A percentile compares a stretch with the other conserved stretches of the same genome.
These are phyloP conservation scores for Sherardia arvensis DNA, from an alignment of 257 asterid species.

Conservation along the genomic window DNA sequence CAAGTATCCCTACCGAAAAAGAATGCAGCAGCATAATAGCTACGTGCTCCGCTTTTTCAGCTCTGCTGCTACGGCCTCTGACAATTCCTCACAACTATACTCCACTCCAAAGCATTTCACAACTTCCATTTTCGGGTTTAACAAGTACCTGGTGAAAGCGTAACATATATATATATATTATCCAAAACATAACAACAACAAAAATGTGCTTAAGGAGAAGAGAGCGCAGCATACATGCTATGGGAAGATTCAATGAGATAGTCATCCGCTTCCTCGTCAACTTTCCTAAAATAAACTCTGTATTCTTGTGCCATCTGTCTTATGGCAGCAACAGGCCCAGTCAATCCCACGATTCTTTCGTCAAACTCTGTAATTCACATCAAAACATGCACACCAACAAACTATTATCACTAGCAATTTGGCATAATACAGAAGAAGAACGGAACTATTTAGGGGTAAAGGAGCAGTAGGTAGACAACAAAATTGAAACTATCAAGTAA, in stretches of 20 bases:
- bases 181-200: neutral
- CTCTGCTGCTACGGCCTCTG: conserved; percentile 51
- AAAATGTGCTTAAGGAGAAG: neutral
- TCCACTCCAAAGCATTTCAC: conserved; percentile 74
- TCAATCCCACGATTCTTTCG: conserved; percentile 71
- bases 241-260: conserved; percentile 86
- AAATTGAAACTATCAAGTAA: neutral
- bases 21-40: neutral
- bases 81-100: conserved; percentile 55
- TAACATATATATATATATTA: neutral
- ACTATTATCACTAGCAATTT: conserved; percentile 1
- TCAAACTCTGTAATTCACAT: conserved; percentile 53
- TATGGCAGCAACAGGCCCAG: conserved; percentile 67
- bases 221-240: conserved; percentile 46
- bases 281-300: conserved; percentile 68
- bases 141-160: conserved; percentile 54
- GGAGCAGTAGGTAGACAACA: neutral
- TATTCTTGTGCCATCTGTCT: conserved; percentile 96
- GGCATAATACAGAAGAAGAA: neutral
- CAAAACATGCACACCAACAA: neutral
- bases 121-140: conserved; percentile 79
- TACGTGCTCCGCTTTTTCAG: conserved; percentile 28
- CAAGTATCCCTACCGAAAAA: neutral
- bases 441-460: neutral
- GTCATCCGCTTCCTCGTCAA: conserved; percentile 82